Percentiles rank a stretch among this genome's conserved stretches.
Conservation (phyloP, 2,329 filamentous ascomycete species). For the Trichoderma oligosporum region DNA sequence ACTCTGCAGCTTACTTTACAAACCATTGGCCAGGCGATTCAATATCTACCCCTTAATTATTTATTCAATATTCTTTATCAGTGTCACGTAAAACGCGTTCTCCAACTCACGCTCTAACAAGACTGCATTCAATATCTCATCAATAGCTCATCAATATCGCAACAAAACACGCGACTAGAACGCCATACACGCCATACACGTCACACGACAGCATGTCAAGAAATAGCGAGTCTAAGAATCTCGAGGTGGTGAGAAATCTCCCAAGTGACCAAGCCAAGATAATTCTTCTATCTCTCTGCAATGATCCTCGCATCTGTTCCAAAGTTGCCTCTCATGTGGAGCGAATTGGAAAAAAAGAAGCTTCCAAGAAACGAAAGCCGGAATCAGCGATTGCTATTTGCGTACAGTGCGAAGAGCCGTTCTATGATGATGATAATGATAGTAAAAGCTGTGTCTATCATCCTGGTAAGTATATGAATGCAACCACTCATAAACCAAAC, state of each 20-base stretch:
- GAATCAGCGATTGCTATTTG: slow-evolving; percentile 3
- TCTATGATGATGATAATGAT: neutral
- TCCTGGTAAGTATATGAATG: neutral
- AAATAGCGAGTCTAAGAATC: neutral
- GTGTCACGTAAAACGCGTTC: too few relatives aligned
- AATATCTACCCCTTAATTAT: too few relatives aligned
- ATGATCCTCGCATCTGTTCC: neutral
- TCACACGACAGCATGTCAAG: neutral
- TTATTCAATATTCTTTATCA: neutral
- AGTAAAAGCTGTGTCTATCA: neutral
- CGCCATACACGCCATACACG: neutral
- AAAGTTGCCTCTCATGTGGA: neutral
- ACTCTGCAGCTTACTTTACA: too few relatives aligned
- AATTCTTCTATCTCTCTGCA: slow-evolving; percentile 2
- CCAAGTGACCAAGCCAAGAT: slow-evolving; percentile 3
- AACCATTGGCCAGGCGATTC: too few relatives aligned
- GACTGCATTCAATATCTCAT: neutral
- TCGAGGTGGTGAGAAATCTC: neutral
- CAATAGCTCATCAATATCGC: neutral
- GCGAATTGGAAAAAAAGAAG: neutral
- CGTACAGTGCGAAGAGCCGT: slow-evolving; percentile 3
- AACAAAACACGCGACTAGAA: neutral
- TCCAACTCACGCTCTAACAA: neutral
- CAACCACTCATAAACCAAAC: neutral
- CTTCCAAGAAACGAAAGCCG: neutral